Evolutionary conservation across 169 alveolate genomes (phyloP).

Genomic region (Plasmodium gallinaceum): DNA sequence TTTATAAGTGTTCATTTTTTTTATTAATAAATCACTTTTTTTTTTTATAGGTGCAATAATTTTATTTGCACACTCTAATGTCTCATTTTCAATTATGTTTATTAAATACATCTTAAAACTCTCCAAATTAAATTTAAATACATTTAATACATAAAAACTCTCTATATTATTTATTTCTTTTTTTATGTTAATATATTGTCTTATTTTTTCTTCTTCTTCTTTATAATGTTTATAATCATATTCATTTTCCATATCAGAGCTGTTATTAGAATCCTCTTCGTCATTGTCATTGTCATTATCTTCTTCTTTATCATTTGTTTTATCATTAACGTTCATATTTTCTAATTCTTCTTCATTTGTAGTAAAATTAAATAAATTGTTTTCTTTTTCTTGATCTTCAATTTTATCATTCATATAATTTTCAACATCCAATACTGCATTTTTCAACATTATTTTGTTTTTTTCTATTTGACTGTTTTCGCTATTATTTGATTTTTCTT

Average conservation of each 20-base stretch:
- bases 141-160: conserved; percentile 36
- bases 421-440: conserved; percentile 1
- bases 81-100: conserved; percentile 60
- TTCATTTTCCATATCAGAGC: conserved; percentile 2
- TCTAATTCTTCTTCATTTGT: neutral
- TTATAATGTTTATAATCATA: conserved; percentile 24
- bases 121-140: conserved; percentile 71
- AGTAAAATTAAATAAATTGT: conserved; percentile 6
- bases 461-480: neutral
- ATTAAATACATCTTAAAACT: conserved; percentile 69
- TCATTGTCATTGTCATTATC: conserved; percentile 3
- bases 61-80: conserved; percentile 70
- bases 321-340: neutral
- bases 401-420: neutral
- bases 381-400: conserved; percentile 10
- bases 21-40: conserved; percentile 65
- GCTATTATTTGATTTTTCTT: neutral
- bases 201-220: conserved; percentile 76
- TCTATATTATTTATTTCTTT: conserved; percentile 72
- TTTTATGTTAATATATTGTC: conserved; percentile 45
- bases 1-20: conserved; percentile 52
- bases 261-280: conserved; percentile 9
- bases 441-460: neutral
- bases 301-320: neutral
- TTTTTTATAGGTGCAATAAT: conserved; percentile 58